Percentiles rank a stretch among this genome's conserved stretches.
Conservation (phyloP, 2,329 filamentous ascomycete species). For the Magnaporthales sp. region DNA sequence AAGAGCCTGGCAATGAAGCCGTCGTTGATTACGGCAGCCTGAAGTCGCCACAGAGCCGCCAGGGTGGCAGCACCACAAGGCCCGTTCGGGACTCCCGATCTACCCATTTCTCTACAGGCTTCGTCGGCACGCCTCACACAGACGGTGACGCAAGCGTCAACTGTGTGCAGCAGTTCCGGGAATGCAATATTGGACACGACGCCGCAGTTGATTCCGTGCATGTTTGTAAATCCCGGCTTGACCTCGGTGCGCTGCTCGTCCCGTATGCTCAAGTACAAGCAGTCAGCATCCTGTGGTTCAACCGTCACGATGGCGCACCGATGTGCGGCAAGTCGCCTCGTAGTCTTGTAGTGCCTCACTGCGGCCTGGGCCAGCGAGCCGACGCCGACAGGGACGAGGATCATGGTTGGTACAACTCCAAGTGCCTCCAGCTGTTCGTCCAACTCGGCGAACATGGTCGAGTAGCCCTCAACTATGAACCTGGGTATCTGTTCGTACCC, state of each 20-base stretch:
- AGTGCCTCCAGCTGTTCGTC: conserved; percentile 47
- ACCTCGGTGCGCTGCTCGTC: conserved; percentile 38
- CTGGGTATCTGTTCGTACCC: conserved; percentile 58
- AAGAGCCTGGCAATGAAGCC: background rate
- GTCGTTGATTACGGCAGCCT: conserved; percentile 20
- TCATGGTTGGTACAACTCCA: conserved; percentile 29
- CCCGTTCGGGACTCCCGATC: conserved; percentile 16
- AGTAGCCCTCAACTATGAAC: conserved; percentile 74
- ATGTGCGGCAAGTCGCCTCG: conserved; percentile 2
- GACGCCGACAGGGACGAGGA: conserved; percentile 61
- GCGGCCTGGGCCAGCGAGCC: conserved; percentile 67
- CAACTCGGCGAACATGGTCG: conserved; percentile 61
- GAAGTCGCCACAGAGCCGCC: conserved; percentile 43
- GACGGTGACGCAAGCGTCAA: conserved; percentile 53
- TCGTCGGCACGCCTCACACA: conserved; percentile 54
- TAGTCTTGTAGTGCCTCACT: conserved; percentile 50
- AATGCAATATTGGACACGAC: conserved; percentile 59
- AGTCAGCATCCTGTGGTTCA: conserved; percentile 59
- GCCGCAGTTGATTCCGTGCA: conserved; percentile 67
- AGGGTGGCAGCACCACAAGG: conserved; percentile 33
- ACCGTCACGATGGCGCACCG: conserved; percentile 49
- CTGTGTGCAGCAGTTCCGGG: conserved; percentile 45
- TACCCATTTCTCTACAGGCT: conserved; percentile 42
- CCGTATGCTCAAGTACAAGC: conserved; percentile 44
- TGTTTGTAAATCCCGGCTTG: conserved; percentile 54